Evolutionary conservation across 352 stramenopile species (phyloP).

Genomic region (Phytophthora tubulina): DNA sequence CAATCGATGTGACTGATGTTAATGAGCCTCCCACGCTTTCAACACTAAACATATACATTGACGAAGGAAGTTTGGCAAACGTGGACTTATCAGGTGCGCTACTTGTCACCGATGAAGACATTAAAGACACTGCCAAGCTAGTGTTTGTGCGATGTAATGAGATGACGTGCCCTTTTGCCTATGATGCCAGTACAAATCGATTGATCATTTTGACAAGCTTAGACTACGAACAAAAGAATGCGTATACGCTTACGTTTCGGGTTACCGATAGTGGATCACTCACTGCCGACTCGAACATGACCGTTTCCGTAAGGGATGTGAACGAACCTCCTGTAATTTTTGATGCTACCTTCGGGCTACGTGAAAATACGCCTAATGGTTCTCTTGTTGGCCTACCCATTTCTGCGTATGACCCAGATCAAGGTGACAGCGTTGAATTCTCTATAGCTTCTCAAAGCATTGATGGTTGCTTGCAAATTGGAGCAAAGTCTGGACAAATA

Average conservation of each 20-base stretch:
- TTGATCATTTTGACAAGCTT: conserved; percentile 18
- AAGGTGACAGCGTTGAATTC: conserved; percentile 31
- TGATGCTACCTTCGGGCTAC: conserved; percentile 29
- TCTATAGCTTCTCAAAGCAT: conserved; percentile 45
- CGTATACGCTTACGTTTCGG: conserved; percentile 35
- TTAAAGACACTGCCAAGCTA: conserved; percentile 10
- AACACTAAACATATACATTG: conserved; percentile 22
- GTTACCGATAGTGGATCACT: conserved; percentile 45
- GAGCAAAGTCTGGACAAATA: conserved; percentile 48
- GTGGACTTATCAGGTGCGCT: conserved; percentile 18
- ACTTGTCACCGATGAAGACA: conserved; percentile 25
- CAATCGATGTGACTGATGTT: conserved; percentile 27
- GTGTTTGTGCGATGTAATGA: conserved; percentile 20
- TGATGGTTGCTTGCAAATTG: conserved; percentile 50
- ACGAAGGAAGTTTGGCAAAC: conserved; percentile 17
- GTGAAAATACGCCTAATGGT: conserved; percentile 46
- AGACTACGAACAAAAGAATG: conserved; percentile 34
- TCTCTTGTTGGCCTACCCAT: conserved; percentile 28
- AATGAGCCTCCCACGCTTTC: conserved; percentile 34
- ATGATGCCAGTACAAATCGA: background rate
- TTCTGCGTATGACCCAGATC: conserved; percentile 32
- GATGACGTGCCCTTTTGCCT: conserved; percentile 24
- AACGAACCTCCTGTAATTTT: conserved; percentile 59
- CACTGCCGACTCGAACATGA: conserved; percentile 36
- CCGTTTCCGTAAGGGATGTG: conserved; percentile 53